Conservation (phyloP, 2,329 filamentous ascomycete species). For the Tolypocladium ovalisporum region DNA sequence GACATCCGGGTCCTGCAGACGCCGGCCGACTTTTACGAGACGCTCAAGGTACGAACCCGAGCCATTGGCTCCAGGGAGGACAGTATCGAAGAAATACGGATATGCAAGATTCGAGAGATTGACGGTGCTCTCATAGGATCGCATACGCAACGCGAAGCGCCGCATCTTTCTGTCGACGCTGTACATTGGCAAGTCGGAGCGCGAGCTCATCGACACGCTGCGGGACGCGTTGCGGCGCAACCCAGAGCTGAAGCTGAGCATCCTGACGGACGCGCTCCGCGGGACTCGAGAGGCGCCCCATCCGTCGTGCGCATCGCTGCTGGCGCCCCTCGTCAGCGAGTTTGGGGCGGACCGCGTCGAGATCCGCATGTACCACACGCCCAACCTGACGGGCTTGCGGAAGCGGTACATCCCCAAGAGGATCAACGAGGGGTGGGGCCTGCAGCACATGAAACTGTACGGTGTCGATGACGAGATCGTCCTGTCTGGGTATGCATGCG, state of each 20-base stretch:
- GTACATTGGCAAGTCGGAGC: slow-evolving; percentile 90
- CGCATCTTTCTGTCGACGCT: slow-evolving; percentile 90
- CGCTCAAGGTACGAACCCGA: slow-evolving; percentile 58
- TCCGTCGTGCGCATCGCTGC: slow-evolving; percentile 76
- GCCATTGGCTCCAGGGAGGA: not conserved
- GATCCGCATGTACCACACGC: slow-evolving; percentile 95
- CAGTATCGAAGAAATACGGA: not conserved
- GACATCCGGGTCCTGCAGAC: slow-evolving; percentile 70
- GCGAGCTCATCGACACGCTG: slow-evolving; percentile 74
- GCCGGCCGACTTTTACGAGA: slow-evolving; percentile 83
- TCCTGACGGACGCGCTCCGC: slow-evolving; percentile 82
- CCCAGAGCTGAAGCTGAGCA: slow-evolving; percentile 68
- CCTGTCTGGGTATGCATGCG: slow-evolving; percentile 59
- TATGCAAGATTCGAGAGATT: not conserved
- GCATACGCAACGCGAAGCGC: slow-evolving; percentile 67
- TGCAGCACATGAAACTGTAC: slow-evolving; percentile 99
- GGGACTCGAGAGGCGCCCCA: slow-evolving; percentile 84
- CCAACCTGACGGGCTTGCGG: slow-evolving; percentile 77
- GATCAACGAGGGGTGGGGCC: slow-evolving; percentile 95
- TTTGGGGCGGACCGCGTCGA: slow-evolving; percentile 80
- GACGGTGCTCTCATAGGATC: slow-evolving; percentile 39
- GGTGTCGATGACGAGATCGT: slow-evolving; percentile 93
- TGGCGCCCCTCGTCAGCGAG: slow-evolving; percentile 72
- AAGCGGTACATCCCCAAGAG: slow-evolving; percentile 78
- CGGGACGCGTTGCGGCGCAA: slow-evolving; percentile 65